Base-by-base conservation (phyloP, 2,329 filamentous ascomycete genomes). In the Rachicladosporium sp. region DNA sequence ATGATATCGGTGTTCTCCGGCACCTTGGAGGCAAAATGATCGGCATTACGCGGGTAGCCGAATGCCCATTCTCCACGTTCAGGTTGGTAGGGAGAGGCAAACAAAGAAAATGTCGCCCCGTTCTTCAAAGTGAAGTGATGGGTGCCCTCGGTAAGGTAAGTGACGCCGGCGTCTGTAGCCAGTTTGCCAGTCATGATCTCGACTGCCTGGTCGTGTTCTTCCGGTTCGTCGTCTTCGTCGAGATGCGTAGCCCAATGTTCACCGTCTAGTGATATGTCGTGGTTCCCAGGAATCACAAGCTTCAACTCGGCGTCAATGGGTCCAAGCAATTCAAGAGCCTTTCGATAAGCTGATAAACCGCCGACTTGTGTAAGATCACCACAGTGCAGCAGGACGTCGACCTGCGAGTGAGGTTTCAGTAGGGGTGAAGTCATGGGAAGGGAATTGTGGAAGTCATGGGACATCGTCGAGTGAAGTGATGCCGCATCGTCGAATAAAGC, bases 51-150 rank as follows among this genome's bases (percentile, higher is more conserved):
- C 15, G 62, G 56, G 50, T 76, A 77, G 4, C 61, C 63, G 50
- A 74, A 78, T 9, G 67, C 74, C 68, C 68, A 73, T 41, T 63
- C 49, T 44, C 59, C 68, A 47, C 71, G 74, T 43, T 71, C 71
- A 1, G 73, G 72, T 42, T 69, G 67, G 46, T 69, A 76, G 0
- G 67, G 65, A 3, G 64, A 68, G 8, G 70, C 67, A 44, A 73
- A 77, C 13, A 76, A 46, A 1, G 61, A 68, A 38, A 76, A 56
- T 23, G 47, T 53, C 0, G 68, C 68, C 0, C 71, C 71, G 42
- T 66, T 69, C 4, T 47, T 57, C 4, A 76, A 50, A 2, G 40
- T 54, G 47, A 75, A 71, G 1, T 48, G 51, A 43, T 65, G 55
- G 1, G 57, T 54, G 8, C 71, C 73, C 54, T 78, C 73, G 9